Evolutionary conservation across 2,329 filamentous ascomycete species (phyloP), one percentile per base, ranked within the genome.

Genomic region (Penicillium sp.): DNA sequence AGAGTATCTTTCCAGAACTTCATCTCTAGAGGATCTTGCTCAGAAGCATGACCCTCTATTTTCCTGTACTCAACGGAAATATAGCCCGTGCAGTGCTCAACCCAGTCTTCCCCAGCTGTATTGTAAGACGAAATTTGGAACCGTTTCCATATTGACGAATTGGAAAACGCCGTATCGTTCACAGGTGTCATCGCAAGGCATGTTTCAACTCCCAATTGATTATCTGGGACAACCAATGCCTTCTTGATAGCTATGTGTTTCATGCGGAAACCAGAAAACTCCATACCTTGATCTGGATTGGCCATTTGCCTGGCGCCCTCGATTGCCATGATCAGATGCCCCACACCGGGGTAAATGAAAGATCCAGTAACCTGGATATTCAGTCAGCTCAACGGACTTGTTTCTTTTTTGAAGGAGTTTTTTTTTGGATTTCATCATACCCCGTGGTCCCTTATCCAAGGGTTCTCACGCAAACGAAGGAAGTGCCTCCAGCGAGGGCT

Each of bases 401-500:
- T n/a, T n/a, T n/a, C n/a, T n/a, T n/a, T n/a, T n/a, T n/a, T n/a
- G n/a, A n/a, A n/a, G n/a, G n/a, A n/a, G n/a, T n/a, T n/a, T n/a
- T n/a, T 29, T 11, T 33, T n/a, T 37, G 34, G 34, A 7, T 37
- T 16, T 4, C 10, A 37, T 3, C 37, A 13, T 24, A 40, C 34
- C 8, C n/a, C n/a, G 10, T 40, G 37, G 10, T 40, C 37, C 24
- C 19, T 11, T 2, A 40, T 13, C 37, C 37, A 40, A 8, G 37
- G 37, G 7, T 23, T 40, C 18, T 52, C 39, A 8, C 11, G 28
- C 1, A 40, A 5, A 6, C 50, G 42, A 5, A 52, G 42, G 14
- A 52, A 40, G 18, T 52, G 31, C 29, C 50, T 26, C 50, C 50
- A 52, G 6, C 31, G 21, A 24, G 42, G 42, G 13, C 19, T 40